Evolutionary conservation across 202 grass and related monocot genomes (phyloP), one percentile per base, ranked within the genome.

Genomic region (Setaria viridis): DNA sequence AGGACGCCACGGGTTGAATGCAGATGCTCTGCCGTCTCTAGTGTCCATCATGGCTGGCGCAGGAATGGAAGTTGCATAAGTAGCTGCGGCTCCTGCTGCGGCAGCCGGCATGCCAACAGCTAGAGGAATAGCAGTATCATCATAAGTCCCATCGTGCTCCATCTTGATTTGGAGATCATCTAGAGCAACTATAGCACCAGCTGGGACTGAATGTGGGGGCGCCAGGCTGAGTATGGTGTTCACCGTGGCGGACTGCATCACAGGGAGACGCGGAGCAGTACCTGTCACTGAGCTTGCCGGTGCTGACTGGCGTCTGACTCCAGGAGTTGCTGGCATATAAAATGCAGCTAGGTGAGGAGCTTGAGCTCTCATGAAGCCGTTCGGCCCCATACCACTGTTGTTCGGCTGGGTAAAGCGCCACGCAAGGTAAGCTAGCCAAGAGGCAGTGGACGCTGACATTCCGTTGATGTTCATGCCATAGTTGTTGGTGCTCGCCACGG

Each of bases 331-430:
- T 41, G 34, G 3, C 7, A 11, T 62, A 48, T 37, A 29, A 29
- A 39, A 9, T 68, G 63, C 7, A 55, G 30, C 16, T 60, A 74
- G 56, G 11, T 64, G 70, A 53, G 70, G 43, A 39, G 57, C 58
- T 29, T 45, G 81, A 74, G 56, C 56, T 83, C 32, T 83, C 56
- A 83, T 62, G 70, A 39, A 8, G 54, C 17, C 55, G 16, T 50
- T 73, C 2, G 19, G 46, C 1, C 17, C 29, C 68, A 74, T 37
- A 1, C 11, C 11, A 12, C 42, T 74, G 58, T n/a, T 42, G 9
- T 29, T 30, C 0, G 46, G 46, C 13, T 65, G 70, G 46, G 47
- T 66, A 65, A 29, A 53, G 5, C 29, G 25, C 3, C 13, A n/a
- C 2, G 20, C 46, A 17, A 2, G 12, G 47, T 65, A 12, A 42